phyloP scores from a whole-genome alignment of 148 eudicot species.

The Camellia lanceoleosa region DNA sequence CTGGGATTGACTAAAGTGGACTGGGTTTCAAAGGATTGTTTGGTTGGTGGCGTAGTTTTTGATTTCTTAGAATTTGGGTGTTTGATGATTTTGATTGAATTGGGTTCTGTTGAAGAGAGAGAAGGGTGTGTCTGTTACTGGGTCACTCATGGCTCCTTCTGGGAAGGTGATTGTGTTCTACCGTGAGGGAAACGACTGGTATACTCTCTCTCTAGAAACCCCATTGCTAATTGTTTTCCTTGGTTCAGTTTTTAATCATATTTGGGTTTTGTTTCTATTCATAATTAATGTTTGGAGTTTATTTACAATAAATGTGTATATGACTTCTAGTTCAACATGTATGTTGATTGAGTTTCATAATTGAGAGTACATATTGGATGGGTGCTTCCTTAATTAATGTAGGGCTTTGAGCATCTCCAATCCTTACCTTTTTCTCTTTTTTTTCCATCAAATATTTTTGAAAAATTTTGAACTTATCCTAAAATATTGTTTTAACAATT shows the following conservation, averaged over 20 bases:
- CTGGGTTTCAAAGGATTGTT: constrained; percentile 15
- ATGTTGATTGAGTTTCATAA: neutral
- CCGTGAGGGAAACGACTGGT: constrained; percentile 78
- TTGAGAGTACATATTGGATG: neutral
- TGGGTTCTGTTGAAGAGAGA: constrained; percentile 4
- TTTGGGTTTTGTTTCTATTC: neutral
- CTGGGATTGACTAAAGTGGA: neutral
- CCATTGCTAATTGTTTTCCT: constrained; percentile 1
- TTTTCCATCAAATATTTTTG: too few species aligned
- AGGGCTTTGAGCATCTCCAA: too few species aligned
- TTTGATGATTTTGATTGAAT: constrained; percentile 23
- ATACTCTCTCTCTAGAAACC: constrained; percentile 20
- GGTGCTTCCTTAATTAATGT: neutral
- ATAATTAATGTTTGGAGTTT: neutral
- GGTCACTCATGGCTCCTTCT: constrained; percentile 56
- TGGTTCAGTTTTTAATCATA: constrained; percentile 13
- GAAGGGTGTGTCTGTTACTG: constrained; percentile 8
- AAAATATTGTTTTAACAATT: too few species aligned
- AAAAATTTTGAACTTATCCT: too few species aligned
- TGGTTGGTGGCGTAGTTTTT: neutral
- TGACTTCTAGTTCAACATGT: neutral
- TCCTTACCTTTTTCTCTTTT: too few species aligned
- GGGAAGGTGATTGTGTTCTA: constrained; percentile 59
- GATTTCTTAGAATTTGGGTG: neutral
- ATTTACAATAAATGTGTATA: neutral